These are phyloP conservation scores for Suillus discolor DNA, from an alignment of 768 basidiomycete genomes.

Conservation along the genomic window DNA sequence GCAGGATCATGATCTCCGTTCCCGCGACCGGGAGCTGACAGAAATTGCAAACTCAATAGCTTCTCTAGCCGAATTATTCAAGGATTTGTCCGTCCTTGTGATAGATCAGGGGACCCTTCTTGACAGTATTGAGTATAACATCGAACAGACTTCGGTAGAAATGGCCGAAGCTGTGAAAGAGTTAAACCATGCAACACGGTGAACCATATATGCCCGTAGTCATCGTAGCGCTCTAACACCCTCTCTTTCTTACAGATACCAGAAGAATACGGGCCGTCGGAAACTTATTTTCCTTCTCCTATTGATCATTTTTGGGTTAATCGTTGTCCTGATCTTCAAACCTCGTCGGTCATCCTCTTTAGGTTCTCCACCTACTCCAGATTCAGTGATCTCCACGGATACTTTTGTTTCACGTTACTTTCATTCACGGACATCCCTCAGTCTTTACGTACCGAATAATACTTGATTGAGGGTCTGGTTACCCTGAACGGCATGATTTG, in stretches of 20 bases:
- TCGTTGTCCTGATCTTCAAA: slow-evolving; percentile 91
- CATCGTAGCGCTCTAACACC: slow-evolving; percentile 1
- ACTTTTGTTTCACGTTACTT: slow-evolving; percentile 32
- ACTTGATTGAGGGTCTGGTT: slow-evolving; percentile 7
- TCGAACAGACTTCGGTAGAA: slow-evolving; percentile 86
- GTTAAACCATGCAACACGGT: slow-evolving; percentile 81
- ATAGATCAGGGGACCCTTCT: slow-evolving; percentile 98
- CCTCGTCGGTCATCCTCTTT: slow-evolving; percentile 54
- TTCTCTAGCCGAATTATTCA: slow-evolving; percentile 92
- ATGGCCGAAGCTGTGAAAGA: slow-evolving; percentile 85
- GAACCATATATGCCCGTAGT: slow-evolving; percentile 29
- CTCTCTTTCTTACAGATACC: slow-evolving; percentile 60
- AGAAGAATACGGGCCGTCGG: slow-evolving; percentile 90
- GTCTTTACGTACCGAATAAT: background rate
- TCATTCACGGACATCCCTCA: slow-evolving; percentile 33
- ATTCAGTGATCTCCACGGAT: slow-evolving; percentile 23
- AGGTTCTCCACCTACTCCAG: slow-evolving; percentile 28
- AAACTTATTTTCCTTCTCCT: slow-evolving; percentile 92
- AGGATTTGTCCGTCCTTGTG: slow-evolving; percentile 89
- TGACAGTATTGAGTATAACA: slow-evolving; percentile 97
- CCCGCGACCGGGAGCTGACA: slow-evolving; percentile 71
- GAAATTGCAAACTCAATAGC: slow-evolving; percentile 93
- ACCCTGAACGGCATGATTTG: slow-evolving; percentile 2
- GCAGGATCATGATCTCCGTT: slow-evolving; percentile 42
- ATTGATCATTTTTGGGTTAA: slow-evolving; percentile 85